Base-by-base conservation (phyloP, 2,329 filamentous ascomycete genomes). In the Didymella glomerata region DNA sequence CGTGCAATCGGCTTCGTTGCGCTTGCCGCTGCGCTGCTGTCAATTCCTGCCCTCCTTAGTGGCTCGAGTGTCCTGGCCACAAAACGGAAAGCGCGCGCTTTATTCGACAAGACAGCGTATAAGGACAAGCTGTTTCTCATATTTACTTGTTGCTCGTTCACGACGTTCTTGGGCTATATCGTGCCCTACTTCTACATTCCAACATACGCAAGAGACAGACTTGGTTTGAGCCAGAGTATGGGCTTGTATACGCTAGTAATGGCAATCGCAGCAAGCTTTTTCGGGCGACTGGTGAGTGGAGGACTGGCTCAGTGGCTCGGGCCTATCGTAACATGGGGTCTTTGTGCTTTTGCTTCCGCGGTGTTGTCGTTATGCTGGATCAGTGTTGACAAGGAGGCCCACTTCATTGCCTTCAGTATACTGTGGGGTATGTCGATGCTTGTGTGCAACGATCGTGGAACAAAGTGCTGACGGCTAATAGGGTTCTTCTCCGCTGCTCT, bases 141-240 rank as follows among this genome's bases (percentile, higher is more conserved):
- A 42, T 78, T 77, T 48, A 77, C 74, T 0, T 63, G 61, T 4
- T 74, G 65, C 25, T 74, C 71, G 0, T 78, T 76, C 49, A 66
- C 67, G 28, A 74, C 67, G 3, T 78, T 76, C 40, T 61, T 78
- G 1, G 76, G 76, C 1, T 78, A 78, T 46, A 78, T 76, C 7
- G 66, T 76, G 0, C 75, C 75, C 1, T 78, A 76, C 49, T 77
- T 77, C 47, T 78, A 76, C 52, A 76, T 78, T 14, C 70, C 75
- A 1, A 73, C 72, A 3, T 78, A 71, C 56, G 73, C 74, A 2
- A 62, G 65, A 18, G 71, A 77, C 38, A 53, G 48, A 4, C 63
- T 78, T 9, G 74, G 70, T 0, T 66, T 66, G n/a, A 68, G 61
- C 2, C 68, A 75, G 47, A 74, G 69, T 25, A 58, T 68, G 11